Evolutionary conservation across 2,329 filamentous ascomycete genomes (phyloP), one percentile per base, ranked within the genome.

Genomic region (Thyridium curvatum): DNA sequence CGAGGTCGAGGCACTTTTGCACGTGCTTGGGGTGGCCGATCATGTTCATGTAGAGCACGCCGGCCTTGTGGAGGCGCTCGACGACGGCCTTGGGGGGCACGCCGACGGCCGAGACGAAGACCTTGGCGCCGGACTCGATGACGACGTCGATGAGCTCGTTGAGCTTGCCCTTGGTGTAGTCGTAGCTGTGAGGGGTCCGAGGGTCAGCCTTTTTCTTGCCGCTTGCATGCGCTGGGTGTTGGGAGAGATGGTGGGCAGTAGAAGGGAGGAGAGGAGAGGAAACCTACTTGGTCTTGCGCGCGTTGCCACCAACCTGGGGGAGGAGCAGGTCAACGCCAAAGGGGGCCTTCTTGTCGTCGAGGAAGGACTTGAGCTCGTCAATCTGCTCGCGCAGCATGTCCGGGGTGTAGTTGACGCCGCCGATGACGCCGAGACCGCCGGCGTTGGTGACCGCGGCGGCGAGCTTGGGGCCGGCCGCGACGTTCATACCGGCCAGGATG

Each of bases 21-120:
- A 95, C 91, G 71, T 98, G 93, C 82, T 98, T 98, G 59, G 93
- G 91, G 76, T 98, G 93, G 51, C 93, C 93, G 61, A 98, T 90
- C 93, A 98, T 98, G 82, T 98, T 98, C 93, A 97, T 97, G 77
- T 94, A 95, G 51, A 94, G 76, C 52, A 98, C 78, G 51, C 90
- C 90, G 56, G 80, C 71, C 58, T 80, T 77, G 77, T 98, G 93
- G 34, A 98, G 81, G 60, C 79, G 84, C 50, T 97, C 89, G 55
- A 98, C 89, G 42, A 96, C 83, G 52, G 77, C 71, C 67, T 86
- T 87, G 50, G 93, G 88, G 32, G 93, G 90, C 18, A 97, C 85
- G 56, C 93, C 93, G 61, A 98, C 89, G 55, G 93, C 93, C 38
- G 87, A 96, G 54, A 98, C 93, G 70, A 98, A 98, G 43, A 98